Conservation (phyloP, 768 basidiomycete species). For the Agaricus bisporus region DNA sequence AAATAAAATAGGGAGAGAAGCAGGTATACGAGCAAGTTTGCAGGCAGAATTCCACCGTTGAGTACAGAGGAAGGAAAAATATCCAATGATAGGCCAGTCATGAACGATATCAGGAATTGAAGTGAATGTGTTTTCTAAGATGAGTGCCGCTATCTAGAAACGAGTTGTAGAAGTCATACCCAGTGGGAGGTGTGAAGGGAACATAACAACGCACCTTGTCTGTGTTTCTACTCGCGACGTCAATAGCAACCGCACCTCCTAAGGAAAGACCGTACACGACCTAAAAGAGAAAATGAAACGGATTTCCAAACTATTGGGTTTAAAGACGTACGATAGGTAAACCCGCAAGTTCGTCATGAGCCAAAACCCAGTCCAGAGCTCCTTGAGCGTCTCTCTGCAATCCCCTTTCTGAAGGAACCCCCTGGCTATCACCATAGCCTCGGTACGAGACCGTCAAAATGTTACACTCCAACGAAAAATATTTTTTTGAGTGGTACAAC, state of each 20-base stretch:
- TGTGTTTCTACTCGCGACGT: conserved; percentile 69
- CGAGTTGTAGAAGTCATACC: conserved; percentile 27
- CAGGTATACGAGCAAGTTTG: conserved; percentile 36
- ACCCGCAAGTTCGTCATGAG: conserved; percentile 49
- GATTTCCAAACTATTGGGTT: not conserved
- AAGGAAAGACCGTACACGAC: conserved; percentile 61
- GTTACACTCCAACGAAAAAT: conserved; percentile 72
- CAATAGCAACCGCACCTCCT: conserved; percentile 85
- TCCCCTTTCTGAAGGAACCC: conserved; percentile 72
- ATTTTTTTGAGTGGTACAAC: conserved; percentile 58
- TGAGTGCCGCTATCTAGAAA: conserved; percentile 55
- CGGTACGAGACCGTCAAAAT: conserved; percentile 87
- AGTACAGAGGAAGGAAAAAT: conserved; percentile 72
- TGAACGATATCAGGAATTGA: conserved; percentile 70
- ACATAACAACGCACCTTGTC: conserved; percentile 42
- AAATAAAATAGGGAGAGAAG: conserved; percentile 61
- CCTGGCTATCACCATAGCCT: conserved; percentile 81
- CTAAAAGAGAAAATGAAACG: conserved; percentile 1
- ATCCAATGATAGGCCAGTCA: conserved; percentile 55
- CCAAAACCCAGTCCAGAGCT: conserved; percentile 59
- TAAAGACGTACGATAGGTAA: conserved; percentile 8
- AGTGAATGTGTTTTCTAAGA: conserved; percentile 87
- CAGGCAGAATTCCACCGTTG: conserved; percentile 57
- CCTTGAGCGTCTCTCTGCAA: conserved; percentile 78
- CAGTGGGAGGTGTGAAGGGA: not conserved